phyloP scores from a whole-genome alignment of 352 stramenopile species.

The Phytophthora capsici region DNA sequence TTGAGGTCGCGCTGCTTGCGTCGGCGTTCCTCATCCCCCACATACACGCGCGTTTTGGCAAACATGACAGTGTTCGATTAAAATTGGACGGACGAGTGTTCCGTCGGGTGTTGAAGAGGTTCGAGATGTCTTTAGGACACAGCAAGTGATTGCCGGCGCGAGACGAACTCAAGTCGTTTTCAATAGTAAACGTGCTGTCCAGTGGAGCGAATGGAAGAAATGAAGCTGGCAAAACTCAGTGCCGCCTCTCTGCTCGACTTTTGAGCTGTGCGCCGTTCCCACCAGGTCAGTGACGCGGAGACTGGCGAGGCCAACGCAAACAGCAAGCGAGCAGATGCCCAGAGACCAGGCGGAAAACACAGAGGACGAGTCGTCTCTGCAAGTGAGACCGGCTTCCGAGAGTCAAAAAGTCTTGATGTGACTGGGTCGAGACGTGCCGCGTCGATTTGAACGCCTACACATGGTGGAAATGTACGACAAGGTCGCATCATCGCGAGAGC shows the following conservation, averaged over 20 bases:
- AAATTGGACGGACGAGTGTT: slow-evolving; percentile 11
- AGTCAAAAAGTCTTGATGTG: neutral
- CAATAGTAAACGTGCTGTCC: slow-evolving; percentile 21
- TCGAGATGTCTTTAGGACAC: slow-evolving; percentile 13
- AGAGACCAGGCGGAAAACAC: slow-evolving; percentile 17
- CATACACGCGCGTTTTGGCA: slow-evolving; percentile 29
- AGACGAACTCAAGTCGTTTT: slow-evolving; percentile 26
- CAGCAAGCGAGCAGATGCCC: slow-evolving; percentile 21
- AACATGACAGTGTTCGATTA: slow-evolving; percentile 19
- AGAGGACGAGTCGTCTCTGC: slow-evolving; percentile 20
- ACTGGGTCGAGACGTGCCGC: slow-evolving; percentile 17
- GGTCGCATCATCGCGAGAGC: neutral
- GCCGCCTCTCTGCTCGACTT: slow-evolving; percentile 22
- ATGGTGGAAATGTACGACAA: slow-evolving; percentile 20
- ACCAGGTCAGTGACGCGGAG: slow-evolving; percentile 17
- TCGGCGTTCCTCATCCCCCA: slow-evolving; percentile 38
- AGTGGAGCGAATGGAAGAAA: neutral
- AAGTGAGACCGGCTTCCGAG: slow-evolving; percentile 23
- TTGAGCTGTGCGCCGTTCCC: slow-evolving; percentile 21
- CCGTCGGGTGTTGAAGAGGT: slow-evolving; percentile 18
- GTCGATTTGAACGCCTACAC: slow-evolving; percentile 14
- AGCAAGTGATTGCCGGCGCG: slow-evolving; percentile 38
- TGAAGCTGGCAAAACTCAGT: slow-evolving; percentile 3
- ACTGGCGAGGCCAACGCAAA: slow-evolving; percentile 20
- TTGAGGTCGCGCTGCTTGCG: slow-evolving; percentile 52